Conservation (phyloP, 2,329 filamentous ascomycete species). For the Ophiocordyceps camponoti-saundersi region DNA sequence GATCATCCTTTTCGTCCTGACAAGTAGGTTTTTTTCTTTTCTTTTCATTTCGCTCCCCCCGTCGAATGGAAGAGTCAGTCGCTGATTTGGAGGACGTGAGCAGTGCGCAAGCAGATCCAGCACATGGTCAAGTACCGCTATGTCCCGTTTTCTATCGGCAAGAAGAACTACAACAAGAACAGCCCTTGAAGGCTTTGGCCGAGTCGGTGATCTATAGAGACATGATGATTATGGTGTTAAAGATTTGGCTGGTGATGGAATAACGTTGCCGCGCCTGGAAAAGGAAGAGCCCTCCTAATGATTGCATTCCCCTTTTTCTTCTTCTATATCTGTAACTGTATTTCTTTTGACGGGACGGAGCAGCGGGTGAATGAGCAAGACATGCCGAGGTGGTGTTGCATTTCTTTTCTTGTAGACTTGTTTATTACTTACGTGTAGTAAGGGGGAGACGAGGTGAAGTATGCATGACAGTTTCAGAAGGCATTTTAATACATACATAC, state of each 20-base stretch:
- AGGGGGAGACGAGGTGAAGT: not conserved
- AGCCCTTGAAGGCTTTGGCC: constrained; percentile 21
- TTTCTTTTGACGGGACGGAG: not conserved
- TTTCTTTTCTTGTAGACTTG: too few relatives aligned
- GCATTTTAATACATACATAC: too few relatives aligned
- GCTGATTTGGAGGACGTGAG: not conserved
- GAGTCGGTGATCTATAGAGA: not conserved
- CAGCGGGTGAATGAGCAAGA: not conserved
- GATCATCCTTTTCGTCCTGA: constrained; percentile 90
- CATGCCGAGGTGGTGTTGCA: not conserved
- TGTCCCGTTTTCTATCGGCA: constrained; percentile 83
- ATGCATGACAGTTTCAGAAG: too few relatives aligned
- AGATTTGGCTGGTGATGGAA: not conserved
- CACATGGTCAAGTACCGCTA: constrained; percentile 99
- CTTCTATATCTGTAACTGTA: not conserved
- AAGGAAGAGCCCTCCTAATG: not conserved
- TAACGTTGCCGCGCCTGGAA: not conserved
- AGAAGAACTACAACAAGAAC: constrained; percentile 60
- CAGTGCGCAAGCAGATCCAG: constrained; percentile 98
- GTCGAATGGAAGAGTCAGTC: not conserved
- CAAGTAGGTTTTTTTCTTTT: constrained; percentile 46
- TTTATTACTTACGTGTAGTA: too few relatives aligned
- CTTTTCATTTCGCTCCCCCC: too few relatives aligned
- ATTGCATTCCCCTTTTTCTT: not conserved
- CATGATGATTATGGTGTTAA: not conserved